Evolutionary conservation across 345 rosid species (phyloP).

Genomic region (Schrenkiella parvula): DNA sequence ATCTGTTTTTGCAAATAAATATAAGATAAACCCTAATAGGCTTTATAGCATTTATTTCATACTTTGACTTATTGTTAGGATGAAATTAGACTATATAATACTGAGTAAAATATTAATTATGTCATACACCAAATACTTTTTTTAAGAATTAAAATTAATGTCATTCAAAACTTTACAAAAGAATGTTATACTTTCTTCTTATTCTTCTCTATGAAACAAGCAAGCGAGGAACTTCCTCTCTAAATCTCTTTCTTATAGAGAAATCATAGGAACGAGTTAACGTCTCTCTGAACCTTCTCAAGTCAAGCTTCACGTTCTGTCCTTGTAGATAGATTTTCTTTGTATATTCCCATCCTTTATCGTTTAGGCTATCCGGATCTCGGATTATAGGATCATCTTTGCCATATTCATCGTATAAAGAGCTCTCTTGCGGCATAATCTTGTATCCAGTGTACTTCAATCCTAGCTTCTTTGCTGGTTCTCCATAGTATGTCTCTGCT

Average conservation of each 20-base stretch:
- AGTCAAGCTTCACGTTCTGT: slow-evolving; percentile 60
- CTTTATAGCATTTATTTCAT: slow-evolving; percentile 1
- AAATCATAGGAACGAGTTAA: slow-evolving; percentile 47
- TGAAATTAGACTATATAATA: background rate
- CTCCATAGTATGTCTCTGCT: slow-evolving; percentile 77
- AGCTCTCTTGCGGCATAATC: slow-evolving; percentile 61
- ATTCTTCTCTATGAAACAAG: slow-evolving; percentile 6
- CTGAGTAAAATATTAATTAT: background rate
- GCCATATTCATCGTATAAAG: slow-evolving; percentile 53
- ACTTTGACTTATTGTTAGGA: background rate
- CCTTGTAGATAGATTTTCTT: slow-evolving; percentile 66
- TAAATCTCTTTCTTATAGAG: slow-evolving; percentile 22
- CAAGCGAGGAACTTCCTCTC: slow-evolving; percentile 23
- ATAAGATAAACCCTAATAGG: background rate
- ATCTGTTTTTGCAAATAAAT: no score
- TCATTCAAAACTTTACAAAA: slow-evolving; percentile 14
- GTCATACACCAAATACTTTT: background rate
- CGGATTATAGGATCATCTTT: slow-evolving; percentile 55
- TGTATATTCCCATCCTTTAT: slow-evolving; percentile 77
- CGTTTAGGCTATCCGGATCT: slow-evolving; percentile 54
- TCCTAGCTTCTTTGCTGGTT: slow-evolving; percentile 73
- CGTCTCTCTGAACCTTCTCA: slow-evolving; percentile 52
- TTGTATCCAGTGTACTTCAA: slow-evolving; percentile 61
- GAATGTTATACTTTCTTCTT: background rate
- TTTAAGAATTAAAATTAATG: background rate